A percentile compares a stretch with the other conserved stretches of the same genome.
phyloP scores from a whole-genome alignment of 768 basidiomycete genomes.

The Boletus sp. region DNA sequence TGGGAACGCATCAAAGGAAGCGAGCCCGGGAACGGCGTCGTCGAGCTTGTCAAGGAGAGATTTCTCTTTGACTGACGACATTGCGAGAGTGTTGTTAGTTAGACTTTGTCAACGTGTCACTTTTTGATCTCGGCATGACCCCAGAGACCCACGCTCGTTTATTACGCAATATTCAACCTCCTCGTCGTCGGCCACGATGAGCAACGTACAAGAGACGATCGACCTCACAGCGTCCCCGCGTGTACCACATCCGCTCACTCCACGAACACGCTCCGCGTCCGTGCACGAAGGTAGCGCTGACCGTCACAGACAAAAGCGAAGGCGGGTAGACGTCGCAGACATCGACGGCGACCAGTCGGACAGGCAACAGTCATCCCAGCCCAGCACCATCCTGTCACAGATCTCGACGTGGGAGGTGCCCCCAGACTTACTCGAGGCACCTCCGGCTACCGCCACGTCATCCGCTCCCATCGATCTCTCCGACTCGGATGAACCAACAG shows the following conservation, averaged over 20 bases:
- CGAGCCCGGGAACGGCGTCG: constrained; percentile 52
- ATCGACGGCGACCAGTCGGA: too few relatives aligned
- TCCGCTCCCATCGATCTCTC: constrained; percentile 3
- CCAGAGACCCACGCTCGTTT: constrained; percentile 5
- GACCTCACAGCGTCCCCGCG: constrained; percentile 9
- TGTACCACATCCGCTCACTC: neutral
- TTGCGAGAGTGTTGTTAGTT: neutral
- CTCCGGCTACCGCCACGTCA: neutral
- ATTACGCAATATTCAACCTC: constrained; percentile 23
- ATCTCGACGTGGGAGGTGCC: constrained; percentile 26
- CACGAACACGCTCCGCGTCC: neutral
- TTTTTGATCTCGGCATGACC: constrained; percentile 6
- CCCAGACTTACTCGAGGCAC: constrained; percentile 1
- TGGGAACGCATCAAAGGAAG: constrained; percentile 83
- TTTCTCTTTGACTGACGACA: constrained; percentile 8
- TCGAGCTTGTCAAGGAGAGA: constrained; percentile 64
- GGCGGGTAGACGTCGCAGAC: constrained; percentile 4
- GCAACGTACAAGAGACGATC: constrained; percentile 1
- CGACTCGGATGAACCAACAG: neutral
- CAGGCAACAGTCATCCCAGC: neutral
- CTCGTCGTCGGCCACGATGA: constrained; percentile 23
- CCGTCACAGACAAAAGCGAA: constrained; percentile 15
- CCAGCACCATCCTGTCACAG: neutral
- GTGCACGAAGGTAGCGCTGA: neutral
- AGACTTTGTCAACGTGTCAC: constrained; percentile 13